Percentiles rank a stretch among this genome's conserved stretches.
phyloP scores from a whole-genome alignment of 257 asterid species.

The Plantago ovata region DNA sequence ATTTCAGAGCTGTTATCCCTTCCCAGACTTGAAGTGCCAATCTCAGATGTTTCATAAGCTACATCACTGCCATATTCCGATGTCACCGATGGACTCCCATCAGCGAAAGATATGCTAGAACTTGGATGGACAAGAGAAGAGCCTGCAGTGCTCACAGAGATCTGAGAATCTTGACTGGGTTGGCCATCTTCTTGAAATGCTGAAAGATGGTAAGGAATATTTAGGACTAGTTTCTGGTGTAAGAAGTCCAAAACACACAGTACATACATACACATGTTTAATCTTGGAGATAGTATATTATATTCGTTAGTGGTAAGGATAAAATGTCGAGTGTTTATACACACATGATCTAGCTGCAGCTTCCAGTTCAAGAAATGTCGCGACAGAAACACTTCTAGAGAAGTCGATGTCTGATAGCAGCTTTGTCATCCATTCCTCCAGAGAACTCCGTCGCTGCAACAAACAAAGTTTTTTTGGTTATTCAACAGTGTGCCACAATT shows the following conservation, averaged over 20 bases:
- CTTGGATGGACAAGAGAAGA: slow-evolving; percentile 48
- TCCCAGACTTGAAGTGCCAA: slow-evolving; percentile 67
- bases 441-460: slow-evolving; percentile 75
- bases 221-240: slow-evolving; percentile 5
- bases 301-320: not conserved
- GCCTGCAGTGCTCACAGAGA: slow-evolving; percentile 37
- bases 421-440: slow-evolving; percentile 93
- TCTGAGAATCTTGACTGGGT: slow-evolving; percentile 41
- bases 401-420: slow-evolving; percentile 83
- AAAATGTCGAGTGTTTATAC: slow-evolving; percentile 22
- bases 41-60: slow-evolving; percentile 85
- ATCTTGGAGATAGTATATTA: not conserved
- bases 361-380: slow-evolving; percentile 96
- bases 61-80: slow-evolving; percentile 93
- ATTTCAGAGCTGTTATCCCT: slow-evolving; percentile 81
- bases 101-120: slow-evolving; percentile 40
- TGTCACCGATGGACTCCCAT: slow-evolving; percentile 61
- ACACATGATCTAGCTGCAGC: slow-evolving; percentile 94
- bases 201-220: slow-evolving; percentile 35
- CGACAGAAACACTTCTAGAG: slow-evolving; percentile 76
- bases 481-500: slow-evolving; percentile 9
- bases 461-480: slow-evolving; percentile 24
- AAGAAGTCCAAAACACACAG: slow-evolving; percentile 9
- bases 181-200: slow-evolving; percentile 85
- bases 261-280: too few species aligned